Conservation (phyloP, 129 eudicot genomes). For the Scalesia atractyloides region DNA sequence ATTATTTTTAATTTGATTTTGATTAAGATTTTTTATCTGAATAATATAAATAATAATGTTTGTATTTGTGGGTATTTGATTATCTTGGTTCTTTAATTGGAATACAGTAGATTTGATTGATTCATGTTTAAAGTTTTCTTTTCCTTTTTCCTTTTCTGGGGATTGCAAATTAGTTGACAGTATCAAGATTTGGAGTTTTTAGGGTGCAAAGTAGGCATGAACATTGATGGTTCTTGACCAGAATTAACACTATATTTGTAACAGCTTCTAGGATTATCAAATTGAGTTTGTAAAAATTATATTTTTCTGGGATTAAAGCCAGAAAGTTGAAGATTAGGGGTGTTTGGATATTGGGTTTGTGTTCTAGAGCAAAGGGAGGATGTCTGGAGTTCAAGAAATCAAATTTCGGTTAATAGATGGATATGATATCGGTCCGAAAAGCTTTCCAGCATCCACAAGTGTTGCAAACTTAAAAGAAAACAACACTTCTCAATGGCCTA, state of each 20-base stretch:
- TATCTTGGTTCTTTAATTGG: too few species aligned
- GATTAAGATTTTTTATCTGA: too few species aligned
- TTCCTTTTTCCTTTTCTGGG: too few species aligned
- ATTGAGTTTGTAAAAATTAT: conserved; percentile 12
- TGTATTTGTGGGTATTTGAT: too few species aligned
- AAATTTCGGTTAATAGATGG: conserved; percentile 82
- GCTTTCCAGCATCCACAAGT: conserved; percentile 72
- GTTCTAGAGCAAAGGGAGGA: conserved; percentile 29
- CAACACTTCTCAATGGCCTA: conserved; percentile 84
- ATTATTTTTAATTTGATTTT: too few species aligned
- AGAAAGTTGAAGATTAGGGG: conserved; percentile 31
- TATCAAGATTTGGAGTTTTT: conserved; percentile 33
- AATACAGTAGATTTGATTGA: too few species aligned
- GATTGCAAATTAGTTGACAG: conserved; percentile 3
- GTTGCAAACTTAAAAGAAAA: conserved; percentile 78
- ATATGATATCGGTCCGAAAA: conserved; percentile 82
- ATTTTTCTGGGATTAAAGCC: conserved; percentile 21
- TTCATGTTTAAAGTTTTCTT: background rate
- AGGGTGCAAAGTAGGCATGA: conserved; percentile 20
- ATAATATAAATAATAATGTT: too few species aligned
- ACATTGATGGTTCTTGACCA: conserved; percentile 31
- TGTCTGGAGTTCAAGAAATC: conserved; percentile 83
- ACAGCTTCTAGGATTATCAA: conserved; percentile 31
- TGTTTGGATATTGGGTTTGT: conserved; percentile 26
- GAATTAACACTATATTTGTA: conserved; percentile 28